These are phyloP conservation scores for Auricularia sp. DNA, from an alignment of 768 basidiomycete genomes.

Conservation along the genomic window DNA sequence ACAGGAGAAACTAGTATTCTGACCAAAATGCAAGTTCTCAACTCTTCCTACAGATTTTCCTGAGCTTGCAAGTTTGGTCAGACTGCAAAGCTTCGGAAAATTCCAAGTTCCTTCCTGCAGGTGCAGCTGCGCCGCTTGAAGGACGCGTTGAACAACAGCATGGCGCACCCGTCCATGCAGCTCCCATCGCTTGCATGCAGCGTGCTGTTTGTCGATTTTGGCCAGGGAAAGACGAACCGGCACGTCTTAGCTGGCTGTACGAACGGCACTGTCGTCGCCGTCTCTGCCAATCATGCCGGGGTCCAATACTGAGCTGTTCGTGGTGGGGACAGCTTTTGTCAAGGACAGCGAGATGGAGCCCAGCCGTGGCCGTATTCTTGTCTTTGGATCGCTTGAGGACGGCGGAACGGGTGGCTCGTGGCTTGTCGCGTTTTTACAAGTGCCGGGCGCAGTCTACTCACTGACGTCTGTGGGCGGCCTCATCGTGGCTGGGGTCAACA, in stretches of 20 bases:
- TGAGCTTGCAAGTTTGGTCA: no score
- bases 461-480: slow-evolving; percentile 37
- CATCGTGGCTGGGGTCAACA: slow-evolving; percentile 65
- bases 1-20: no score
- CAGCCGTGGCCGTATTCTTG: slow-evolving; percentile 50
- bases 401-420: slow-evolving; percentile 8
- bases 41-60: no score
- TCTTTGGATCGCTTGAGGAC: slow-evolving; percentile 28
- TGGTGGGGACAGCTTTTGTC: slow-evolving; percentile 30
- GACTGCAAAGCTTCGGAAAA: no score
- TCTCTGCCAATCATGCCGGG: slow-evolving; percentile 18
- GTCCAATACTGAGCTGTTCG: slow-evolving; percentile 31
- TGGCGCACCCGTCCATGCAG: neutral
- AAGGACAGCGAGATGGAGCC: slow-evolving; percentile 23
- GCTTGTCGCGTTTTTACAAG: slow-evolving; percentile 34
- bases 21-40: no score
- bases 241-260: neutral
- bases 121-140: neutral
- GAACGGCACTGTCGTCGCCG: neutral
- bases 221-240: neutral
- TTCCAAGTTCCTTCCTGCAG: neutral
- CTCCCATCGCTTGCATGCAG: neutral
- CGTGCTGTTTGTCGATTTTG: neutral
- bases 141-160: neutral
- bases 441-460: slow-evolving; percentile 63